Base-by-base conservation (phyloP, 2,329 filamentous ascomycete genomes). In the Rachicladosporium sp. region DNA sequence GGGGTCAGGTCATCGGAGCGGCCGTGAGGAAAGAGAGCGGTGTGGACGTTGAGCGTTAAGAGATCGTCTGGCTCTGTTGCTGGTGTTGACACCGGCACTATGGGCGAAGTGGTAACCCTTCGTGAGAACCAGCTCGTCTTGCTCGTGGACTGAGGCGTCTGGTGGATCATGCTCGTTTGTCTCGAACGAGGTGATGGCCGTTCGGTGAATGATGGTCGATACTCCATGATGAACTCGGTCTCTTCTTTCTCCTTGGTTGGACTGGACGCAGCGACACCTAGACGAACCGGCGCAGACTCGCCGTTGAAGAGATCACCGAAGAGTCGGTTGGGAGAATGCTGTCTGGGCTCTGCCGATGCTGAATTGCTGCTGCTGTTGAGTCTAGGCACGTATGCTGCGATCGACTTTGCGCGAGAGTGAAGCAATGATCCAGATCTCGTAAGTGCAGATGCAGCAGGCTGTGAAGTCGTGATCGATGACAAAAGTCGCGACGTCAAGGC, bases 21-120 rank as follows among this genome's bases (percentile, higher is more conserved):
- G 2, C 67, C 68, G 29, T 68, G 57, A 4, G 73, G 71, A 47
- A 74, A 76, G 31, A 78, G 65, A 4, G 69, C 61, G 21, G 65
- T 61, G 29, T 62, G 59, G 46, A 78, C 68, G 53, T 76, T 70
- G 33, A 78, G 54, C 40, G 67, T 70, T 6, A 73, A 55, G 15
- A 78, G 58, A 41, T 73, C 68, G 49, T 78, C 73, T 31, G 47
- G 35, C 9, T 38, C 38, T 8, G 37, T 33, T 29, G 46, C 29
- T 27, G 43, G 37, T 23, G 44, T 35, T 10, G 42, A 11, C 23
- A 27, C 23, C 5, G 33, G 31, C 11, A 33, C 31, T 27, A 43
- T 35, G 29, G 48, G 27, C 6, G 43, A 41, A 35, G 40, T 13
- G 15, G 45, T 46, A 6, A 46, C 33, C 37, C 54, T 51, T n/a